Evolutionary conservation across 1,139 yeast genomes (phyloP).

Genomic region (Pichia sp.): DNA sequence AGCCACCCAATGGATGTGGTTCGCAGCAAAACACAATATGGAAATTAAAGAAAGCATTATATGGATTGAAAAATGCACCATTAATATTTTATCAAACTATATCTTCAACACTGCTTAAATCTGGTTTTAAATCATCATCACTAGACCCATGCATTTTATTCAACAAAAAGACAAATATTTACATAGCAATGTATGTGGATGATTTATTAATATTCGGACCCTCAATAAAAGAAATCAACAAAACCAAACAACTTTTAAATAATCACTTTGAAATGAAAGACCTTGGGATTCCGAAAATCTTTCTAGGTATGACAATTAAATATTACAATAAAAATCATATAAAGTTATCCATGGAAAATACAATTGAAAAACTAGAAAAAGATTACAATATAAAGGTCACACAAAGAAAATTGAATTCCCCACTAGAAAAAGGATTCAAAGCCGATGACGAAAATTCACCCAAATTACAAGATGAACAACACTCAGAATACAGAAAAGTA

Average conservation of each 20-base stretch:
- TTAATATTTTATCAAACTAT: constrained; percentile 1
- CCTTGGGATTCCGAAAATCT: constrained; percentile 3
- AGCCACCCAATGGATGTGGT: constrained; percentile 1
- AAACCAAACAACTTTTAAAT: not conserved
- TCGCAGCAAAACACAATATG: not conserved
- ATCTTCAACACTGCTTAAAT: not conserved
- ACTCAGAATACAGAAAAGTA: not conserved
- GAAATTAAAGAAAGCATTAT: constrained; percentile 8
- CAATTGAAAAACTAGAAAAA: constrained; percentile 2
- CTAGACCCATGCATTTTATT: constrained; percentile 2
- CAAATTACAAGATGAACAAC: not conserved
- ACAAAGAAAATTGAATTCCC: not conserved
- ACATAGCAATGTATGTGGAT: constrained; percentile 5
- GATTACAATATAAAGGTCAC: not conserved
- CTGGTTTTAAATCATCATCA: not conserved
- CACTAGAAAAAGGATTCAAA: constrained; percentile 1
- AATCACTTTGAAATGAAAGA: constrained; percentile 5
- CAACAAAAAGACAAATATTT: not conserved
- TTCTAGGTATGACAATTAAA: constrained; percentile 2
- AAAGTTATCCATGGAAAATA: constrained; percentile 1
- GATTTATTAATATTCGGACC: constrained; percentile 2
- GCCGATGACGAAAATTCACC: not conserved
- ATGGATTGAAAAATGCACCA: constrained; percentile 7
- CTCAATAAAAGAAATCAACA: not conserved
- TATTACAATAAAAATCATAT: not conserved